Evolutionary conservation across 192 early-diverging fungal genomes (phyloP).

Genomic region (Geosiphon pyriformis): DNA sequence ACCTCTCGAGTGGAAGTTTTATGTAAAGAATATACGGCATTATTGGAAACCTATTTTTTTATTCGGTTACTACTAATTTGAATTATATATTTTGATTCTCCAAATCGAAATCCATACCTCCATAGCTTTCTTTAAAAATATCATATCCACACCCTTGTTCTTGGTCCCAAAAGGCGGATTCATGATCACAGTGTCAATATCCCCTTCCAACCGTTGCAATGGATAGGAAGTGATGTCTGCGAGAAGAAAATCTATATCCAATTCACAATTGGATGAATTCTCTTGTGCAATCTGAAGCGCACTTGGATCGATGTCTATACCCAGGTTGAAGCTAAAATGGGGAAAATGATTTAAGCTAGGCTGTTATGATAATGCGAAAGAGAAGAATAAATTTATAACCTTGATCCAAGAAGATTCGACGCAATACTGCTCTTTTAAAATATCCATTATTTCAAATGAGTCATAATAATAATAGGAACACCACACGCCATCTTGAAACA

Average conservation of each 20-base stretch:
- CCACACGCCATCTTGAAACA: not conserved
- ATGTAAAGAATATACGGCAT: conserved; percentile 72
- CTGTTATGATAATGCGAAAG: not conserved
- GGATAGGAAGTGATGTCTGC: conserved; percentile 36
- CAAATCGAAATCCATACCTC: conserved; percentile 34
- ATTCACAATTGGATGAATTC: conserved; percentile 59
- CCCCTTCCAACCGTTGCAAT: conserved; percentile 40
- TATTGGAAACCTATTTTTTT: conserved; percentile 52
- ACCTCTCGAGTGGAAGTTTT: conserved; percentile 71
- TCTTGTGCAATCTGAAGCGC: conserved; percentile 64
- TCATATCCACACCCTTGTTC: conserved; percentile 69
- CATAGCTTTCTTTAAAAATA: conserved; percentile 66
- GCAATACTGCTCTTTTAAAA: conserved; percentile 39
- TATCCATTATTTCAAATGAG: not conserved
- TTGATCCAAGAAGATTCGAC: conserved; percentile 53
- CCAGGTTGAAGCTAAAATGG: conserved; percentile 45
- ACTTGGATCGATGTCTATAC: conserved; percentile 67
- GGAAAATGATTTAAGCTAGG: not conserved
- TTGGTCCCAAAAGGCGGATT: conserved; percentile 84
- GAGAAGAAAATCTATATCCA: conserved; percentile 60
- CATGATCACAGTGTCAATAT: conserved; percentile 73
- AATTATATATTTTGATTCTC: too few relatives aligned
- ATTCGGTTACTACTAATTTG: too few relatives aligned
- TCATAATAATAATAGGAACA: not conserved
- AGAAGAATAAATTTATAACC: conserved; percentile 27